phyloP scores from a whole-genome alignment of 2,329 filamentous ascomycete species.

The Scolecobasidium constrictum region DNA sequence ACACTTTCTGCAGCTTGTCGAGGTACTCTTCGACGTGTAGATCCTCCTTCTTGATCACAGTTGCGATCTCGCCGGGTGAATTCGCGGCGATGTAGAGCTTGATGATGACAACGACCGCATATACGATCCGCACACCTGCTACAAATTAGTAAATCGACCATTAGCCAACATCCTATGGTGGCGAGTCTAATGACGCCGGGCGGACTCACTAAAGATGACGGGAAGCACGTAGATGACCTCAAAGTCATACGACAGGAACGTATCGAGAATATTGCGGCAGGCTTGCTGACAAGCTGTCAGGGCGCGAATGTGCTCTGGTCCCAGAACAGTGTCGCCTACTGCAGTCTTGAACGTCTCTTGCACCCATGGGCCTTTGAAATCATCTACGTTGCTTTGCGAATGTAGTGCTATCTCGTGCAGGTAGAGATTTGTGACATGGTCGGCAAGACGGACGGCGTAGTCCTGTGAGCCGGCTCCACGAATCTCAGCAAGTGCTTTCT shows the following conservation, averaged over 20 bases:
- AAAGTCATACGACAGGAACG: slow-evolving; percentile 37
- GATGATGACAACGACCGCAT: slow-evolving; percentile 47
- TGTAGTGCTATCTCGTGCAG: slow-evolving; percentile 41
- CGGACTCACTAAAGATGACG: slow-evolving; percentile 31
- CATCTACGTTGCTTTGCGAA: slow-evolving; percentile 29
- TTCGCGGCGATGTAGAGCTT: slow-evolving; percentile 48
- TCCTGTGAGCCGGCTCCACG: slow-evolving; percentile 11
- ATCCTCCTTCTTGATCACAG: slow-evolving; percentile 36
- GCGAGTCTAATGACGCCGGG: neutral
- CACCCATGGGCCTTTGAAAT: slow-evolving; percentile 34
- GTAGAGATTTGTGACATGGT: slow-evolving; percentile 38
- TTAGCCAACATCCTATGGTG: too few relatives aligned
- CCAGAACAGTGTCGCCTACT: slow-evolving; percentile 31
- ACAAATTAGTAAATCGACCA: slow-evolving; percentile 12
- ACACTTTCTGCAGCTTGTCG: slow-evolving; percentile 35
- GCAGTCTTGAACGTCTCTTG: slow-evolving; percentile 29
- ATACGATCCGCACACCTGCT: slow-evolving; percentile 41
- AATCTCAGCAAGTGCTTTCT: slow-evolving; percentile 33
- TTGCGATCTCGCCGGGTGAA: slow-evolving; percentile 37
- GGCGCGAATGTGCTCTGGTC: slow-evolving; percentile 35
- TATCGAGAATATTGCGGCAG: slow-evolving; percentile 36
- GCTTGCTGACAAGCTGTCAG: slow-evolving; percentile 34
- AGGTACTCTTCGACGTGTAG: slow-evolving; percentile 36
- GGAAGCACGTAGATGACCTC: slow-evolving; percentile 32
- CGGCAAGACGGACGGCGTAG: slow-evolving; percentile 22